phyloP scores from a whole-genome alignment of 352 stramenopile genomes.

The Phytopythium chamaehyphon region DNA sequence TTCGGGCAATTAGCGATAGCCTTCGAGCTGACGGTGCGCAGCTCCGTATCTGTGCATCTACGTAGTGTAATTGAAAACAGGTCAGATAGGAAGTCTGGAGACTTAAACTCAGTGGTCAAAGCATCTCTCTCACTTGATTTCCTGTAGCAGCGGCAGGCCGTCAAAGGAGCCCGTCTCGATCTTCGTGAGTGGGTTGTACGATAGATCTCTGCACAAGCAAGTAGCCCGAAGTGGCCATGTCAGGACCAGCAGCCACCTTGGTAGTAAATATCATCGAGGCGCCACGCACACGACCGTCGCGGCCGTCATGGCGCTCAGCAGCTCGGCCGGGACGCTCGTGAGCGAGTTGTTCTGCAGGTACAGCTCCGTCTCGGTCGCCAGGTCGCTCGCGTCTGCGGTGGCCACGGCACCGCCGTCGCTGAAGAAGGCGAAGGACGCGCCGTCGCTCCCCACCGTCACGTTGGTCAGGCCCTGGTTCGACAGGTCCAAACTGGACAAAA shows the following conservation, averaged over 20 bases:
- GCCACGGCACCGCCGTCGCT: constrained; percentile 10
- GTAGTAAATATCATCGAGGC: background rate
- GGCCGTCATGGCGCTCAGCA: constrained; percentile 42
- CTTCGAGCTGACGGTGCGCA: constrained; percentile 37
- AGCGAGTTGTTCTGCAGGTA: constrained; percentile 54
- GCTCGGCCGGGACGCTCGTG: constrained; percentile 23
- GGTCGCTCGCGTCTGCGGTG: constrained; percentile 13
- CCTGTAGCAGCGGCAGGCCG: constrained; percentile 31
- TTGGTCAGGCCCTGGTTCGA: constrained; percentile 28
- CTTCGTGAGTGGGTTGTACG: constrained; percentile 49
- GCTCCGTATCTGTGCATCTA: constrained; percentile 37
- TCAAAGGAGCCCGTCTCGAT: constrained; percentile 46
- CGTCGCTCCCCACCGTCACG: constrained; percentile 16
- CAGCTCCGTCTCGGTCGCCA: constrained; percentile 28
- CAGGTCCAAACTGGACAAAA: constrained; percentile 33
- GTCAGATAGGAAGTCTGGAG: background rate
- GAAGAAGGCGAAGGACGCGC: constrained; percentile 26
- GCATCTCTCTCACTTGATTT: constrained; percentile 25
- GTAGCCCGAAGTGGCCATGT: background rate
- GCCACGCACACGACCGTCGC: constrained; percentile 32
- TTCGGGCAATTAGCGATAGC: constrained; percentile 38
- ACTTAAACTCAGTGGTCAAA: background rate
- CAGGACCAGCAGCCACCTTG: background rate
- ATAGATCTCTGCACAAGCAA: constrained; percentile 33
- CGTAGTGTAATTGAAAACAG: constrained; percentile 2